Percentiles rank a stretch among this genome's conserved stretches.
Evolutionary conservation across 1,284 basidiomycete genomes (phyloP).

Genomic region (Crepidotus sp.): DNA sequence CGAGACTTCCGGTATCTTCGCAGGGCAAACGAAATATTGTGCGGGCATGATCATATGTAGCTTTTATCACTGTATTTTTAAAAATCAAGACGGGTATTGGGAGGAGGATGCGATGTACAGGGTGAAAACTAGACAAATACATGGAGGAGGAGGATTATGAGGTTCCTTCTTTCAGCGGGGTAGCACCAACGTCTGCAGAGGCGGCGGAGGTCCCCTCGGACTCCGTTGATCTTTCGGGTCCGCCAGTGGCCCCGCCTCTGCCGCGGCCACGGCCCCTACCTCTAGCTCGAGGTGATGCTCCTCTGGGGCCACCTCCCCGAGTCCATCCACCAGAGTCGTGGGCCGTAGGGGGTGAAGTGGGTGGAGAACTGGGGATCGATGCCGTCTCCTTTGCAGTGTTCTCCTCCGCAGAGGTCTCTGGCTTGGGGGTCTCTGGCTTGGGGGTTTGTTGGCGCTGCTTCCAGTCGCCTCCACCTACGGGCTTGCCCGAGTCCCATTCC

Average conservation of each 20-base stretch:
- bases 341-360: slow-evolving; percentile 9
- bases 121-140: not conserved
- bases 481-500: slow-evolving; percentile 81
- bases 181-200: not conserved
- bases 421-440: not conserved
- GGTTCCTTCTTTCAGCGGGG: slow-evolving; percentile 6
- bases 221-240: slow-evolving; percentile 12
- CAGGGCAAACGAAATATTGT: slow-evolving; percentile 3
- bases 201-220: slow-evolving; percentile 8
- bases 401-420: slow-evolving; percentile 2
- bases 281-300: slow-evolving; percentile 23
- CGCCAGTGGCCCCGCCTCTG: slow-evolving; percentile 18
- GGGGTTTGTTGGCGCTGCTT: slow-evolving; percentile 20
- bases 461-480: slow-evolving; percentile 31
- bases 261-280: slow-evolving; percentile 29
- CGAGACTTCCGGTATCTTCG: slow-evolving; percentile 6
- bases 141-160: slow-evolving; percentile 3
- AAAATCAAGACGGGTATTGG: slow-evolving; percentile 1
- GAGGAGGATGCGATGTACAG: slow-evolving; percentile 11
- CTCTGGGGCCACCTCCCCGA: slow-evolving; percentile 25
- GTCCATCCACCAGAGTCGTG: slow-evolving; percentile 20
- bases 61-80: slow-evolving; percentile 7
- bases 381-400: slow-evolving; percentile 8
- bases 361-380: slow-evolving; percentile 6
- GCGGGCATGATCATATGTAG: slow-evolving; percentile 4